Conservation (phyloP, 345 rosid genomes). For the Moricandia arvensis region DNA sequence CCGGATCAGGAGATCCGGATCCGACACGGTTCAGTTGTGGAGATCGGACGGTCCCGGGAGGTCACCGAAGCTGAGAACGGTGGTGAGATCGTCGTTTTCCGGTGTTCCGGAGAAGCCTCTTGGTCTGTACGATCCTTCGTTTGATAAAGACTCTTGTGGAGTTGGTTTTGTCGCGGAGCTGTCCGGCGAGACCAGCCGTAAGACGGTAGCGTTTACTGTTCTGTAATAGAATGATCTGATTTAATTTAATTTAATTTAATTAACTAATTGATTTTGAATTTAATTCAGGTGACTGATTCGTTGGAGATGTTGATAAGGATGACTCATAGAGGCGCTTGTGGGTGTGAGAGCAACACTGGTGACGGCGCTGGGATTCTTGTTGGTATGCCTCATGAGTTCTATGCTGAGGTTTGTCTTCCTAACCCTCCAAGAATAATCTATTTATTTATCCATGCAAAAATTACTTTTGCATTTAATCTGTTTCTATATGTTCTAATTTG, state of each 20-base stretch:
- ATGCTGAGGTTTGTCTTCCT: constrained; percentile 48
- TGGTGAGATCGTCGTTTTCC: constrained; percentile 71
- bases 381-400: constrained; percentile 82
- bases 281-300: constrained; percentile 73
- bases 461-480: not conserved
- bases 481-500: not conserved
- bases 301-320: constrained; percentile 93
- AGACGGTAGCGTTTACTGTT: constrained; percentile 51
- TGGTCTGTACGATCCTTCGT: constrained; percentile 89
- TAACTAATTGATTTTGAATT: not conserved
- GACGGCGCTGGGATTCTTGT: constrained; percentile 99
- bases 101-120: constrained; percentile 92
- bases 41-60: constrained; percentile 77
- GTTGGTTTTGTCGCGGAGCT: constrained; percentile 97
- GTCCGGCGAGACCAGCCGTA: constrained; percentile 83
- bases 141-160: constrained; percentile 97
- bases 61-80: constrained; percentile 65
- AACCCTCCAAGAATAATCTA: not conserved
- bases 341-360: constrained; percentile 95
- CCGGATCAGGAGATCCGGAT: constrained; percentile 45
- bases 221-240: too few relatives aligned
- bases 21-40: constrained; percentile 68
- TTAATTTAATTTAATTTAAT: not conserved
- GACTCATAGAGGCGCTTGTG: constrained; percentile 99
- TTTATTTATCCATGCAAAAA: constrained; percentile 12